Percentiles rank a stretch among this genome's conserved stretches.
Evolutionary conservation across 2,329 filamentous ascomycete species (phyloP).

Genomic region (Diplocarpon mali): DNA sequence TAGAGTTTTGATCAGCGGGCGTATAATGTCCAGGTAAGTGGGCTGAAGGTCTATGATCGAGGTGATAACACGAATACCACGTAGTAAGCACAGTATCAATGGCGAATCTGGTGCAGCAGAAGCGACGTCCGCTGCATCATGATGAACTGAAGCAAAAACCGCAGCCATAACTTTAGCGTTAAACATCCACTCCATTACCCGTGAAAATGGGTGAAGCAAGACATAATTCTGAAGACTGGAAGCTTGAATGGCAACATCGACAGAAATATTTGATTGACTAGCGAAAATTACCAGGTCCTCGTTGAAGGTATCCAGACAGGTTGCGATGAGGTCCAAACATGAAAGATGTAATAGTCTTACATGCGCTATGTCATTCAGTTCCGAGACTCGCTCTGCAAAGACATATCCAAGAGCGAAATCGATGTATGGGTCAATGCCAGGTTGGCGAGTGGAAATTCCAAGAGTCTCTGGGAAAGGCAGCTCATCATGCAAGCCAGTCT

Average conservation of each 20-base stretch:
- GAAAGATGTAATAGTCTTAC: conserved; percentile 63
- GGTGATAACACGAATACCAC: conserved; percentile 74
- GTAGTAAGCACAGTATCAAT: conserved; percentile 65
- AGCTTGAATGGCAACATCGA: conserved; percentile 64
- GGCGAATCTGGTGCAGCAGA: conserved; percentile 68
- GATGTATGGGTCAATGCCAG: conserved; percentile 84
- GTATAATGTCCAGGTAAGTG: conserved; percentile 83
- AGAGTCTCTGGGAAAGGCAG: conserved; percentile 82
- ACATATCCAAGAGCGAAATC: conserved; percentile 81
- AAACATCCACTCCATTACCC: conserved; percentile 97
- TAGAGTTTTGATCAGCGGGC: conserved; percentile 62
- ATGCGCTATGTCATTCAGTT: conserved; percentile 56
- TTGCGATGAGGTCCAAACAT: conserved; percentile 73
- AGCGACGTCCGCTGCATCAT: conserved; percentile 62
- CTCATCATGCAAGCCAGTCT: conserved; percentile 55
- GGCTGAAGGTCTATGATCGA: conserved; percentile 77
- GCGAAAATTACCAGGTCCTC: conserved; percentile 83
- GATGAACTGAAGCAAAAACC: conserved; percentile 68
- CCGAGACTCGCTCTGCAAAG: conserved; percentile 46
- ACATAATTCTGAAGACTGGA: conserved; percentile 72
- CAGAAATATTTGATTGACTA: conserved; percentile 62
- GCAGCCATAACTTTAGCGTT: conserved; percentile 78
- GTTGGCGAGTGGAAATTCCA: conserved; percentile 63
- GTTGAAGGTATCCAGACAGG: conserved; percentile 79
- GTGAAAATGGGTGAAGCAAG: conserved; percentile 79